Percentiles rank a stretch among this genome's conserved stretches.
phyloP scores from a whole-genome alignment of 2,329 filamentous ascomycete genomes.

The Escovopsis sp. region DNA sequence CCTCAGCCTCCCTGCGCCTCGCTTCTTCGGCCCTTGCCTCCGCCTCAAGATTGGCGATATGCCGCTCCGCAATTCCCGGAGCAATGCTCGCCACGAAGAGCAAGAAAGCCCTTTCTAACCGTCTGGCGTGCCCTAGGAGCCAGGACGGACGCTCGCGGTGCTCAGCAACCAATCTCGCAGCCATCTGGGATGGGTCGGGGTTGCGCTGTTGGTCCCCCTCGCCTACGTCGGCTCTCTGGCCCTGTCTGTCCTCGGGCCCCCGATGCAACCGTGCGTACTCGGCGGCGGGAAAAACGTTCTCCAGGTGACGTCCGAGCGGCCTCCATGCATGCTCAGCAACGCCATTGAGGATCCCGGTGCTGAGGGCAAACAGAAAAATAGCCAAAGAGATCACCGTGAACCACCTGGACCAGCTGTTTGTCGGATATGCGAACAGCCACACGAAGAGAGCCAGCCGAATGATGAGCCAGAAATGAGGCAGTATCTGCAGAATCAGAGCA shows the following conservation, averaged over 20 bases:
- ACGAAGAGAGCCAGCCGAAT: conserved; percentile 43
- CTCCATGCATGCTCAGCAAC: conserved; percentile 39
- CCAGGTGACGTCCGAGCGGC: conserved; percentile 43
- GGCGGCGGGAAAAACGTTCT: conserved; percentile 39
- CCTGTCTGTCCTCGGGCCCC: conserved; percentile 10
- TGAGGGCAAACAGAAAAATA: conserved; percentile 40
- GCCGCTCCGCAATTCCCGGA: conserved; percentile 49
- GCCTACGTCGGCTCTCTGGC: conserved; percentile 11
- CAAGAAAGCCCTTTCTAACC: conserved; percentile 44
- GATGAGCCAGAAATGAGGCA: conserved; percentile 49
- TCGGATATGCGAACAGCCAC: conserved; percentile 48
- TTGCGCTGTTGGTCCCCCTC: conserved; percentile 14
- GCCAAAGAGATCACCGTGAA: conserved; percentile 39
- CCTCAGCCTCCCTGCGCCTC: conserved; percentile 28
- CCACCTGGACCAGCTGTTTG: conserved; percentile 45
- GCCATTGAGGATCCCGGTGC: conserved; percentile 43
- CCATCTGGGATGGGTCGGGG: conserved; percentile 34
- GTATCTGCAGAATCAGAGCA: conserved; percentile 24
- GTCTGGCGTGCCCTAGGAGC: conserved; percentile 28
- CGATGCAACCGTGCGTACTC: conserved; percentile 22
- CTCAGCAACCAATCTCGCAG: conserved; percentile 37
- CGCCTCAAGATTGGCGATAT: conserved; percentile 44
- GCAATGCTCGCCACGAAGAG: conserved; percentile 53
- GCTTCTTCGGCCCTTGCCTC: conserved; percentile 30
- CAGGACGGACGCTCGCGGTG: conserved; percentile 17